Conservation (phyloP, 2,329 filamentous ascomycete species). For the Fusarium nematophilum region DNA sequence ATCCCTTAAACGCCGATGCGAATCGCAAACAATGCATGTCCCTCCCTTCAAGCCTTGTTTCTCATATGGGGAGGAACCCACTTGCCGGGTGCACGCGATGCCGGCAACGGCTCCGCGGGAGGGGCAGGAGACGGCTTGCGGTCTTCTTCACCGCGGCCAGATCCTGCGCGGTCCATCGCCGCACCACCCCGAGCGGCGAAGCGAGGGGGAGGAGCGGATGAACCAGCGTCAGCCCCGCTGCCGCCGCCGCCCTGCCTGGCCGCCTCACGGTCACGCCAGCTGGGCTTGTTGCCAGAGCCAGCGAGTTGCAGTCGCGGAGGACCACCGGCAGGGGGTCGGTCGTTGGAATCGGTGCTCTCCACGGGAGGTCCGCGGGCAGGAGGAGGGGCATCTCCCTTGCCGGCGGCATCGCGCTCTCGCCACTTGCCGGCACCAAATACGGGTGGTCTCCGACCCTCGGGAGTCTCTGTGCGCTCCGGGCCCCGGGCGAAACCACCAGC, state of each 20-base stretch:
- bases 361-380: constrained; percentile 46
- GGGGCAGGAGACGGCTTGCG: constrained; percentile 56
- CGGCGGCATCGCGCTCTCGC: constrained; percentile 55
- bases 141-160: constrained; percentile 53
- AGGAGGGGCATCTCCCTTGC: constrained; percentile 45
- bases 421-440: constrained; percentile 54
- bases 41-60: constrained; percentile 45
- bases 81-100: constrained; percentile 66
- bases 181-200: constrained; percentile 53
- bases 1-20: constrained; percentile 53
- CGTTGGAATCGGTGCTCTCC: constrained; percentile 62
- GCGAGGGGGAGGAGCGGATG: constrained; percentile 51
- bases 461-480: constrained; percentile 42
- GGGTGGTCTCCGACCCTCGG: constrained; percentile 49
- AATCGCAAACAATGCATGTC: constrained; percentile 45
- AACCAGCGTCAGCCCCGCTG: constrained; percentile 51
- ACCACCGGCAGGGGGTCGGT: constrained; percentile 55
- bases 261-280: constrained; percentile 80
- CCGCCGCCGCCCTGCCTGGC: constrained; percentile 54
- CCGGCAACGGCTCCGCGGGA: constrained; percentile 61
- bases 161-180: constrained; percentile 57
- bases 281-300: constrained; percentile 66
- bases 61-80: constrained; percentile 65
- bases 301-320: constrained; percentile 72
- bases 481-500: constrained; percentile 39